phyloP scores from a whole-genome alignment of 2,329 filamentous ascomycete species.

The Fusarium sp. region DNA sequence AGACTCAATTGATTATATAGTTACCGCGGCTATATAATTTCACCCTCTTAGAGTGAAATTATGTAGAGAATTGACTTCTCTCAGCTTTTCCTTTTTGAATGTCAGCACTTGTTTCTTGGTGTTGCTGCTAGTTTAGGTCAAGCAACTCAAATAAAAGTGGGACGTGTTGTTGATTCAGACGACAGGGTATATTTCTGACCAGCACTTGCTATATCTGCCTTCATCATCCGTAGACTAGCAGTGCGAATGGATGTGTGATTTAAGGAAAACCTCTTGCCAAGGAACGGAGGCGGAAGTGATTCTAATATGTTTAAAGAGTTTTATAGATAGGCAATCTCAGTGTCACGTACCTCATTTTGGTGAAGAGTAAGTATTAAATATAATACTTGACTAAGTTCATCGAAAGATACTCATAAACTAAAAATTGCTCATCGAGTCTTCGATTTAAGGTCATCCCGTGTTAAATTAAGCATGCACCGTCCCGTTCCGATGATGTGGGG shows the following conservation, averaged over 20 bases:
- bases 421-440: not conserved
- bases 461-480: constrained; percentile 9
- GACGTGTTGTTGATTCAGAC: constrained; percentile 13
- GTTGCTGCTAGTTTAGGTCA: constrained; percentile 26
- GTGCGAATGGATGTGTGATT: too few species aligned
- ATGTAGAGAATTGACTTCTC: constrained; percentile 1
- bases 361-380: not conserved
- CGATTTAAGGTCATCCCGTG: not conserved
- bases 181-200: constrained; percentile 15
- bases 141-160: constrained; percentile 15
- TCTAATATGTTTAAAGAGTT: not conserved
- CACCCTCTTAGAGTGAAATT: not conserved
- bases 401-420: not conserved
- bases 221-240: not conserved
- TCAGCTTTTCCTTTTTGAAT: constrained; percentile 5
- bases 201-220: not conserved
- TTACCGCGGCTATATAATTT: not conserved
- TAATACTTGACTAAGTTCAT: not conserved
- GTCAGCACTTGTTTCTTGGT: constrained; percentile 24
- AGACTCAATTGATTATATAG: not conserved
- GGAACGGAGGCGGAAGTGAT: not conserved
- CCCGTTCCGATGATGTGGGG: constrained; percentile 21
- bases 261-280: not conserved
- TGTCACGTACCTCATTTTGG: not conserved
- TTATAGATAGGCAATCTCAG: too few species aligned